These are phyloP conservation scores for Coemansia sp. DNA, from an alignment of 192 early-diverging fungal species.

Conservation along the genomic window DNA sequence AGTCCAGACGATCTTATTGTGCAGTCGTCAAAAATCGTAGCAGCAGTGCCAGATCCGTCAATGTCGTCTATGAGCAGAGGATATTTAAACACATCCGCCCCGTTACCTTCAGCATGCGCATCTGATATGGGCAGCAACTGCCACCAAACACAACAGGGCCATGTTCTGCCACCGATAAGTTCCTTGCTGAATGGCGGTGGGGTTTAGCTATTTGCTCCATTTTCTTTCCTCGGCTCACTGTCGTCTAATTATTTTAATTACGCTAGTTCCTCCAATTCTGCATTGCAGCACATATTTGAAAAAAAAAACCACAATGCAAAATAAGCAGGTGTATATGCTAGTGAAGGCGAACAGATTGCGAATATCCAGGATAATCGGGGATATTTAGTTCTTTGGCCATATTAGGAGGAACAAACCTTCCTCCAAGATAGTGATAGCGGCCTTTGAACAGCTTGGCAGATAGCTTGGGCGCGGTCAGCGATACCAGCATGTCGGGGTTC, in stretches of 20 bases:
- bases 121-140: not conserved
- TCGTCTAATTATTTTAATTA: not conserved
- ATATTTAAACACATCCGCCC: conserved; percentile 33
- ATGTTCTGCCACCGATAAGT: conserved; percentile 45
- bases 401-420: conserved; percentile 80
- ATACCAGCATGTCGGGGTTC: conserved; percentile 81
- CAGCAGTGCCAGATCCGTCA: not conserved
- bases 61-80: conserved; percentile 20
- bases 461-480: conserved; percentile 88
- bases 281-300: not conserved
- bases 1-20: not conserved
- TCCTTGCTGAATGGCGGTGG: conserved; percentile 23
- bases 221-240: not conserved
- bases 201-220: conserved; percentile 1
- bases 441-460: conserved; percentile 72
- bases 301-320: not conserved
- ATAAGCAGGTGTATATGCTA: not conserved
- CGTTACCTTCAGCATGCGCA: conserved; percentile 9
- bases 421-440: conserved; percentile 78
- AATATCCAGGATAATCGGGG: conserved; percentile 68
- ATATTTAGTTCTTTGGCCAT: conserved; percentile 69
- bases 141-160: conserved; percentile 15
- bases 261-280: not conserved
- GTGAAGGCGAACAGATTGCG: conserved; percentile 64
- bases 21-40: not conserved